Evolutionary conservation across 2,329 filamentous ascomycete species (phyloP), one percentile per base, ranked within the genome.

Genomic region (Epichloe baconii): DNA sequence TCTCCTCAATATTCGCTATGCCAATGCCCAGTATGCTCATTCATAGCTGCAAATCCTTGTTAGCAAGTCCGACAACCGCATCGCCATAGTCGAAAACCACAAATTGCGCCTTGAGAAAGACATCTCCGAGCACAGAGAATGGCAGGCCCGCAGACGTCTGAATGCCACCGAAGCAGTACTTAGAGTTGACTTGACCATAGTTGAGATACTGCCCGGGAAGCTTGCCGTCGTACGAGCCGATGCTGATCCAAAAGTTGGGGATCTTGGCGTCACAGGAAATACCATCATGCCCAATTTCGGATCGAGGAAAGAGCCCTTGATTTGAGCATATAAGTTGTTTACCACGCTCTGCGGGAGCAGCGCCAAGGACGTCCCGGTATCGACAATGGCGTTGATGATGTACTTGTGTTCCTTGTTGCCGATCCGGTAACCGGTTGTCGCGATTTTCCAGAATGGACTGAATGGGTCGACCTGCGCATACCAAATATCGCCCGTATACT

Each of bases 321-420:
- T 73, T 54, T 77, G 62, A 38, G 62, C 61, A 69, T 85, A 87
- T 72, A 85, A 86, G 42, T 69, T 73, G 0, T 65, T 58, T 55
- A 79, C 75, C 53, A 83, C 70, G 35, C 62, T 57, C 51, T 72
- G 62, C 26, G 79, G 77, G 17, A 83, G 65, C 55, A 84, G 72
- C 51, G 85, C 66, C 34, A 87, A 77, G 1, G 82, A 82, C 51
- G 83, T 86, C 50, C 83, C 84, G 2, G 83, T 87, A 68, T 87
- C 83, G 59, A 80, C 79, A 63, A 87, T 85, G 57, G 73, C 75
- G 0, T 69, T 68, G 5, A 52, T 44, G 11, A 53, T 46, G 50
- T 57, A 63, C 0, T 44, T 34, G 3, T 52, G 19, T 14, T 50
- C 49, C 0, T 35, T 2, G 3, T 44, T 44, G 37, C 78, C 81